Conservation (phyloP, 305 asterid genomes). For the Striga hermonthica region DNA sequence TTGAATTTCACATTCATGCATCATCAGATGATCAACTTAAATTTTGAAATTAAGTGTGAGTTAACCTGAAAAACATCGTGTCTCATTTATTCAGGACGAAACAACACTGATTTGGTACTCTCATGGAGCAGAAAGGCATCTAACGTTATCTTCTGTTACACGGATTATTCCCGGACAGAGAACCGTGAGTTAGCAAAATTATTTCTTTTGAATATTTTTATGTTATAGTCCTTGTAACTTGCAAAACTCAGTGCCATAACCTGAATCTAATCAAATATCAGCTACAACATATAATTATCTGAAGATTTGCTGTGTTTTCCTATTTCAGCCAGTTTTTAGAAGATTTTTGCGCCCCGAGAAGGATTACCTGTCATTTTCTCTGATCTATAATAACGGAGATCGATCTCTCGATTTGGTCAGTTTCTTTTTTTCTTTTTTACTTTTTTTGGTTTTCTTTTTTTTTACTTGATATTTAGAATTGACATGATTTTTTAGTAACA, state of each 20-base stretch:
- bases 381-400: constrained; percentile 69
- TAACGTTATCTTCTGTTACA: constrained; percentile 70
- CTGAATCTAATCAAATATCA: constrained; percentile 8
- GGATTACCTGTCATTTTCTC: constrained; percentile 78
- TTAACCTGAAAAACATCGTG: too few relatives aligned
- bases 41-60: too few relatives aligned
- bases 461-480: too few relatives aligned
- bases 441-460: too few relatives aligned
- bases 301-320: neutral
- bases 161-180: constrained; percentile 91
- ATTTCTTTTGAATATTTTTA: neutral
- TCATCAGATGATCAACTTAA: too few relatives aligned
- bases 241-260: constrained; percentile 13
- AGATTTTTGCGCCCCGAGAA: constrained; percentile 73
- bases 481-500: too few relatives aligned
- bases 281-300: constrained; percentile 21
- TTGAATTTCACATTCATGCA: too few relatives aligned
- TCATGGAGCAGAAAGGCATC: constrained; percentile 74
- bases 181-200: constrained; percentile 67
- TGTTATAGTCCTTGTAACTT: constrained; percentile 13
- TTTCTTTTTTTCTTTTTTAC: neutral
- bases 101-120: constrained; percentile 64
- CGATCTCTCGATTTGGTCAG: constrained; percentile 86
- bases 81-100: too few relatives aligned
- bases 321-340: constrained; percentile 64